These are phyloP conservation scores for Paralagenidium karlingii DNA, from an alignment of 352 stramenopile species.

Conservation along the genomic window DNA sequence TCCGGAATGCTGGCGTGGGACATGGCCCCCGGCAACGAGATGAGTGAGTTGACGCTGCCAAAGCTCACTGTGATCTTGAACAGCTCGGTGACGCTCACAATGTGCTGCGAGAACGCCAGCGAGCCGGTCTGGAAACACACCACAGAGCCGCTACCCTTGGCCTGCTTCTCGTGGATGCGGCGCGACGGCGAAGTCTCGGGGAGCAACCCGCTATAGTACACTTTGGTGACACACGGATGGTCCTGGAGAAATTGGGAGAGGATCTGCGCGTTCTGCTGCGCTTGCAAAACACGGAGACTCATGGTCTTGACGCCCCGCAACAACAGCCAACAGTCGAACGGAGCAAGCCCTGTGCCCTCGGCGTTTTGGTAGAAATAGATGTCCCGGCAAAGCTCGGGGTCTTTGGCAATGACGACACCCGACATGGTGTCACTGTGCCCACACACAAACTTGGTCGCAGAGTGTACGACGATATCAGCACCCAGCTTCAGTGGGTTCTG, in stretches of 20 bases:
- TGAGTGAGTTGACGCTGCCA: constrained; percentile 87
- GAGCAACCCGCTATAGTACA: constrained; percentile 88
- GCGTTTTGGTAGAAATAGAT: constrained; percentile 89
- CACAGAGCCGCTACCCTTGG: constrained; percentile 75
- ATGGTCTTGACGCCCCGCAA: constrained; percentile 87
- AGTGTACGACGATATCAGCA: constrained; percentile 95
- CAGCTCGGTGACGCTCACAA: constrained; percentile 86
- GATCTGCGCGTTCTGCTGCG: constrained; percentile 80
- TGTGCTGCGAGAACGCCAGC: constrained; percentile 78
- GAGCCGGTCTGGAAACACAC: constrained; percentile 85
- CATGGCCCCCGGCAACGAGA: constrained; percentile 89
- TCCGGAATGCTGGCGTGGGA: constrained; percentile 91
- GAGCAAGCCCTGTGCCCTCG: constrained; percentile 76
- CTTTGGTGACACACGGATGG: constrained; percentile 69
- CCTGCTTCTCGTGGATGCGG: constrained; percentile 79
- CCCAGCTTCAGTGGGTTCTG: constrained; percentile 90
- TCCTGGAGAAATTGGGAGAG: constrained; percentile 84
- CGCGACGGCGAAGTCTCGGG: constrained; percentile 44
- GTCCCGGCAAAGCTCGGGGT: constrained; percentile 61
- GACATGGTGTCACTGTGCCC: constrained; percentile 96
- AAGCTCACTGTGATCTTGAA: constrained; percentile 93
- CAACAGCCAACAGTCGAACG: constrained; percentile 86
- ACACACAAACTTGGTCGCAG: constrained; percentile 96
- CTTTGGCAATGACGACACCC: constrained; percentile 85
- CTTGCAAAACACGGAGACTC: constrained; percentile 68